Evolutionary conservation across 2,329 filamentous ascomycete species (phyloP).

Genomic region (Acarospora socialis): DNA sequence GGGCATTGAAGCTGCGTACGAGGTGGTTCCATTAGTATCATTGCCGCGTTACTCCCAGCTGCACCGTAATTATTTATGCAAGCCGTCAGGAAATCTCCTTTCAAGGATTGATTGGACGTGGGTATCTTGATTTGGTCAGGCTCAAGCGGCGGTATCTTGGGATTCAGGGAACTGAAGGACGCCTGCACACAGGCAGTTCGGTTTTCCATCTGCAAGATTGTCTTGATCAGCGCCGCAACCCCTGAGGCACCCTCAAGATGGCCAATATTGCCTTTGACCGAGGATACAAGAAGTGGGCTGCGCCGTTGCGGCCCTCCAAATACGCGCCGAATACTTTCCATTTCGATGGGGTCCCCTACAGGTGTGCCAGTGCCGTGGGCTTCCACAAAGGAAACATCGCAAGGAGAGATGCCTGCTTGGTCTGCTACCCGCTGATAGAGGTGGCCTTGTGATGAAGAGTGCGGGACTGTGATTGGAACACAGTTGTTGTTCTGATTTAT

Average conservation of each 20-base stretch:
- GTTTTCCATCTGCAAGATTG: conserved; percentile 12
- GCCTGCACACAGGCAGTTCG: not conserved
- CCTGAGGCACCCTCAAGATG: conserved; percentile 19
- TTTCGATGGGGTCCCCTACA: conserved; percentile 3
- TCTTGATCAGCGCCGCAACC: conserved; percentile 19
- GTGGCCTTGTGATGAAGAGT: conserved; percentile 8
- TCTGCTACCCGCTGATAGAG: conserved; percentile 11
- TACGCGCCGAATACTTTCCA: too few relatives aligned
- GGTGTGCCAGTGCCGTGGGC: conserved; percentile 6
- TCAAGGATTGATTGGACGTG: conserved; percentile 6
- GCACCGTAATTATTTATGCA: conserved; percentile 28
- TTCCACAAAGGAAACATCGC: conserved; percentile 7
- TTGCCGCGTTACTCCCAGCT: conserved; percentile 18
- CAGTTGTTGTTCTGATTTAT: conserved; percentile 15
- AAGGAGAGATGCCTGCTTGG: conserved; percentile 7
- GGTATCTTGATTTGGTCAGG: conserved; percentile 13
- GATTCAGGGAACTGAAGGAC: conserved; percentile 15
- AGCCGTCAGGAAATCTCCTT: conserved; percentile 4
- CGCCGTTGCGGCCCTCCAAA: too few relatives aligned
- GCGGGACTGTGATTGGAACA: conserved; percentile 15
- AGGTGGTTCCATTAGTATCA: too few relatives aligned
- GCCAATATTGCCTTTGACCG: conserved; percentile 21
- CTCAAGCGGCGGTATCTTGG: conserved; percentile 13
- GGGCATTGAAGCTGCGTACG: too few relatives aligned
- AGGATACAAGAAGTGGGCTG: conserved; percentile 18